Evolutionary conservation across 2,329 filamentous ascomycete species (phyloP), one percentile per base, ranked within the genome.

Genomic region (Phialophora verrucosa): DNA sequence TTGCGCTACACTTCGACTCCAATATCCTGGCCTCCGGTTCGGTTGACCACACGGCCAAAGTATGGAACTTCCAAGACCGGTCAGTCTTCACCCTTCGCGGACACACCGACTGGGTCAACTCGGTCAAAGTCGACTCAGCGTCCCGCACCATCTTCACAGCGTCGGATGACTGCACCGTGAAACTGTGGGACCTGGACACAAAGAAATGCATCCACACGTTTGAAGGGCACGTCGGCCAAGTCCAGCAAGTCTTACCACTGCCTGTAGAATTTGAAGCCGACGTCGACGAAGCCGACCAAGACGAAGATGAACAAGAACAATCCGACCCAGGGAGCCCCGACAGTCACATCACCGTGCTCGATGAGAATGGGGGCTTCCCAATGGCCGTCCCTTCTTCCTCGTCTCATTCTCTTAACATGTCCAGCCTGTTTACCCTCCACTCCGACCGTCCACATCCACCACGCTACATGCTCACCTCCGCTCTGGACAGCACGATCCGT

Each of bases 61-160:
- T 99, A 54, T 97, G 94, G 86, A 94, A 97, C 77, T 95, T 96
- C 74, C 87, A 91, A 73, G 91, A 91, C 65, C 92, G 92, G 76
- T 89, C 91, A 61, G 91, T 90, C 0, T 96, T 90, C 72, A 85
- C 88, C 59, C 83, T 99, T 12, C 88, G 89, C 27, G 94, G 93
- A 8, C 95, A 99, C 76, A 87, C 84, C 0, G 93, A 98, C 77
- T 98, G 94, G 91, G 93, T 99, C 73, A 99, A 99, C 78, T 90
- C 91, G n/a, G 94, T 98, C 35, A 90, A 90, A 71, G 87, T 99
- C 44, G 93, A 99, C 76, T 85, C 89, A 0, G 81, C 85, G 1
- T 96, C 92, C 10, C 89, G 92, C 14, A 97, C 93, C 0, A 85
- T 98, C 3, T 90, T 98, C 74, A 97, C 94, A 0, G 93, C 93